Base-by-base conservation (phyloP, 345 rosid species). In the Stellera chamaejasme region DNA sequence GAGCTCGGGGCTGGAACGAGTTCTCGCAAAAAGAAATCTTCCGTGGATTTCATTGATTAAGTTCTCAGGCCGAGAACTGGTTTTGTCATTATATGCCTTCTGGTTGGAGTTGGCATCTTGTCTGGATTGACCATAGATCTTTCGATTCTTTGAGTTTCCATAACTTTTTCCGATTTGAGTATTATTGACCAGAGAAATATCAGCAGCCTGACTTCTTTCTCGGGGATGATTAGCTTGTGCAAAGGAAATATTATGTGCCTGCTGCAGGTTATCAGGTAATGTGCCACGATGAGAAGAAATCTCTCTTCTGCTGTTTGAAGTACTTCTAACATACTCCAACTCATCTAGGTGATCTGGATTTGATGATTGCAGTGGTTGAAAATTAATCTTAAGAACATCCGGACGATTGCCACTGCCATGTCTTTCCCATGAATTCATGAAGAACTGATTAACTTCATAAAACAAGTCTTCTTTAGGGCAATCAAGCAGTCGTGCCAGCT, bases 401-500 rank as follows among this genome's bases (percentile, higher is more conserved):
- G 58, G 64, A n/a, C 61, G 62, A 54, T 48, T 32, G 25, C 71
- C 58, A 14, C 43, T 62, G 28, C 68, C 58, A 62, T 49, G 58
- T 56, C 61, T 58, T 8, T 62, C 51, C 75, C 62, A 66, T 11
- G 71, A 58, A 26, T 66, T 62, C 50, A 26, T n/a, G 59, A 71
- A 71, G 55, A 71, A 62, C 45, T 41, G 61, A 51, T 66, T 59
- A n/a, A 65, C 25, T 49, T 71, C 75, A 58, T 13, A 10, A 53
- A 15, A 41, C 19, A 66, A 39, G 45, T 66, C 25, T 42, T 62
- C 71, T 62, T 44, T 49, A 27, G 67, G 64, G 28, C 65, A 71
- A 41, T 66, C 47, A 43, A 71, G 65, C 48, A 71, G 50, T 28
- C 65, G 48, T 13, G 65, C 65, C 36, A 81, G 69, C 70, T 57